Evolutionary conservation across 2,329 filamentous ascomycete genomes (phyloP), one percentile per base, ranked within the genome.

Genomic region (Aspergillus intermedius): DNA sequence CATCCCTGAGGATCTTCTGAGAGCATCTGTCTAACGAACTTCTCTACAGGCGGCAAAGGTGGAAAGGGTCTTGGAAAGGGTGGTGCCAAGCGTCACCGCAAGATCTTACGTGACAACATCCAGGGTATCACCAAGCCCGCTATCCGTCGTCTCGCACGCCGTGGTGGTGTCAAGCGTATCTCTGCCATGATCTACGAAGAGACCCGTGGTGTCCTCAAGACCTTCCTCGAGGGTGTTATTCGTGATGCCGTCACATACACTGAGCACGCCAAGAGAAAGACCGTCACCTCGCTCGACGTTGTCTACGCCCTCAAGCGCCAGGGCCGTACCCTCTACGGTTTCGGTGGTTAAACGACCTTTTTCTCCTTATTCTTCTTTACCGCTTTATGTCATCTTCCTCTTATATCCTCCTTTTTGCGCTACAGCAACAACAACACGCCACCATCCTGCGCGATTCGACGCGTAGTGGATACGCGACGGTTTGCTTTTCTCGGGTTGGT

Each of bases 151-250:
- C 90, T 96, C 73, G 91, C 91, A 60, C 91, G 91, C 78, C 90
- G 91, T 93, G 91, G 91, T 76, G 91, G 91, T 91, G 91, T 96
- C 82, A 96, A 96, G 88, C 91, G 91, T 95, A 96, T 96, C 69
- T 95, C 90, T 68, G 91, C 91, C 73, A 94, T 87, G 85, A 88
- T 88, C 77, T 88, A 88, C 78, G 85, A 87, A 72, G 83, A 89
- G 78, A 88, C 86, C 64, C 85, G 86, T 69, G 84, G 84, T 80
- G 86, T 88, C 65, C 79, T 89, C 65, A 88, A 88, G 82, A 85
- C 84, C 72, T 88, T 88, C 83, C 84, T 89, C 62, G 86, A 88
- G 75, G 80, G 83, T 72, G 85, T 89, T 72, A 88, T 89, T 69
- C 81, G 84, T 73, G 84, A 88, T 64, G 83, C 84, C 54, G 82